These are phyloP conservation scores for Argentina anserina DNA, from an alignment of 306 rosid genomes.

Conservation along the genomic window DNA sequence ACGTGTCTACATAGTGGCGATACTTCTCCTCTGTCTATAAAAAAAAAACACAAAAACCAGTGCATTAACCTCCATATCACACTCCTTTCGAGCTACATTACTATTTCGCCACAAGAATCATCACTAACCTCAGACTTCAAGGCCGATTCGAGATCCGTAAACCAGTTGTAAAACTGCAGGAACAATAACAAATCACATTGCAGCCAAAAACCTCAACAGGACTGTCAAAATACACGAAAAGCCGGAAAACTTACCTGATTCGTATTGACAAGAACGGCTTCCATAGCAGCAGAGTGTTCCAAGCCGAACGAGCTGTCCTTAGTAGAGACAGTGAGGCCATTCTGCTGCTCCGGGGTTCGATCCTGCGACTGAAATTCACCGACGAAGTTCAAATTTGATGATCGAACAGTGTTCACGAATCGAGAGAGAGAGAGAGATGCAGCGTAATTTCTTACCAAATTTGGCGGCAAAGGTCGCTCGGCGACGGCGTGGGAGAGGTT, in stretches of 20 bases:
- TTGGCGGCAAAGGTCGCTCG: constrained; percentile 79
- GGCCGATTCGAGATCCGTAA: constrained; percentile 89
- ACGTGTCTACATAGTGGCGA: constrained; percentile 74
- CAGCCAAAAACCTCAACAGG: neutral
- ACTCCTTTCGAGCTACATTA: neutral
- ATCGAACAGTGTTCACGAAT: neutral
- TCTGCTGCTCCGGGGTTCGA: constrained; percentile 44
- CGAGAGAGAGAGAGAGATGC: neutral
- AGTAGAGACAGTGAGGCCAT: constrained; percentile 46
- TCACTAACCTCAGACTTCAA: constrained; percentile 92
- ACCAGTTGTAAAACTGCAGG: constrained; percentile 91
- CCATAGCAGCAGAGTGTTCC: constrained; percentile 54
- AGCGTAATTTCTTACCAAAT: constrained; percentile 40
- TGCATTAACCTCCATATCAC: constrained; percentile 16
- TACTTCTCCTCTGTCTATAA: constrained; percentile 95
- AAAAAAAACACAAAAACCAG: neutral
- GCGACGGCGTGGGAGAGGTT: constrained; percentile 73
- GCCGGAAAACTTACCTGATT: constrained; percentile 58
- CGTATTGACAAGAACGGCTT: constrained; percentile 73
- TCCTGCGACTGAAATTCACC: constrained; percentile 50
- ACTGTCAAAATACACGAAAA: neutral
- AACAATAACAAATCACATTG: constrained; percentile 17
- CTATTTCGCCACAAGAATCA: neutral
- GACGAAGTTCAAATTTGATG: neutral
- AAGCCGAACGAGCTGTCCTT: constrained; percentile 48